These are phyloP conservation scores for Globisporangium okanoganense DNA, from an alignment of 352 stramenopile genomes.

Conservation along the genomic window DNA sequence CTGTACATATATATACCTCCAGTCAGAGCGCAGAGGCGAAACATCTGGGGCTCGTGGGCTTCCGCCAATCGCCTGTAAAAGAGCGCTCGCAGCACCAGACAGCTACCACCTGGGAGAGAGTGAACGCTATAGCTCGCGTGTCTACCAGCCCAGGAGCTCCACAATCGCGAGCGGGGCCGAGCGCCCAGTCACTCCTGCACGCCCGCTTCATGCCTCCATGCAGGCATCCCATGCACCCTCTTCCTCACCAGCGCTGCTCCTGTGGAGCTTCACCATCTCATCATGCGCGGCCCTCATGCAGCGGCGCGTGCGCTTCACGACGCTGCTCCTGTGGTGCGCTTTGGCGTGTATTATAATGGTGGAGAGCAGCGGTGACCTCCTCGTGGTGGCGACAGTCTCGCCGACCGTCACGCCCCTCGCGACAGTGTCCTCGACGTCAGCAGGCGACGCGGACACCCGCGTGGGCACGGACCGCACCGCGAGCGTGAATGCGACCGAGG, in stretches of 20 bases:
- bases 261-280: neutral
- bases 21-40: neutral
- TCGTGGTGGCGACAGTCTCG: neutral
- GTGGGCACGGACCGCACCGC: neutral
- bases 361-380: neutral
- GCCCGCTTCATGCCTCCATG: constrained; percentile 1
- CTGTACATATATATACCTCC: neutral
- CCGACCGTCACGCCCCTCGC: constrained; percentile 1
- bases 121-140: neutral
- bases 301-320: neutral
- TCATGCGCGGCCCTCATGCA: neutral
- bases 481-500: constrained; percentile 1
- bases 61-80: neutral
- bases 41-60: neutral
- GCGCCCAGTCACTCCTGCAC: neutral
- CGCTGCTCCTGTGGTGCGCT: neutral
- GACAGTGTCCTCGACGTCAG: neutral
- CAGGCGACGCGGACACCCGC: neutral
- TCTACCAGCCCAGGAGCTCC: neutral
- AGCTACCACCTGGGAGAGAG: neutral
- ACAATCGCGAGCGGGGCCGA: constrained; percentile 6
- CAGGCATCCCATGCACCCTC: neutral
- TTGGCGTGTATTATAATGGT: neutral
- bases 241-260: neutral
- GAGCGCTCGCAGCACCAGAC: neutral